Conservation (phyloP, 2,329 filamentous ascomycete species). For the Arthrinium phaeospermum region DNA sequence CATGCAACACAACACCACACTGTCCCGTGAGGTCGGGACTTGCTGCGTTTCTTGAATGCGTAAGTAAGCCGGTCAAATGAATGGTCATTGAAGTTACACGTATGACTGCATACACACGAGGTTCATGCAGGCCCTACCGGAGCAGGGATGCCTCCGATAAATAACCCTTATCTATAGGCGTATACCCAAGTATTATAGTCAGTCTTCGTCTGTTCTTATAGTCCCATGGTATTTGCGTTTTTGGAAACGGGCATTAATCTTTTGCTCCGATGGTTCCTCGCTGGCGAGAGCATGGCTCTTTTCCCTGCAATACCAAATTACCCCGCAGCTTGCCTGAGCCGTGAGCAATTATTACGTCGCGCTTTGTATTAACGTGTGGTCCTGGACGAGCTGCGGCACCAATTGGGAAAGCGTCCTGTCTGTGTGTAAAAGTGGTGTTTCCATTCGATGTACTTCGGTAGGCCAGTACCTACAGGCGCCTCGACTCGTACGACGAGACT, state of each 20-base stretch:
- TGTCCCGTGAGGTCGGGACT: slow-evolving; percentile 1
- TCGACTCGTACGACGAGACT: not conserved
- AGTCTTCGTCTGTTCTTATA: not conserved
- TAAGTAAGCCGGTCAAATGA: not conserved
- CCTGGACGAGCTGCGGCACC: not conserved
- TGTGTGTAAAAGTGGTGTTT: not conserved
- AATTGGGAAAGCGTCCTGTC: slow-evolving; percentile 4
- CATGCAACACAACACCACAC: not conserved
- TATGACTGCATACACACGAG: slow-evolving; percentile 4
- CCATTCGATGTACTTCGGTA: not conserved
- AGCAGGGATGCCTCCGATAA: not conserved
- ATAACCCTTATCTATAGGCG: not conserved
- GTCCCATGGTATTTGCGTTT: not conserved
- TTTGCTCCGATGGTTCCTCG: not conserved
- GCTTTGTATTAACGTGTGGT: not conserved
- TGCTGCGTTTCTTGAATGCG: not conserved
- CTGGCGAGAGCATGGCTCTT: not conserved
- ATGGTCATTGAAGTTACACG: slow-evolving; percentile 10
- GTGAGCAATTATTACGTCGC: not conserved
- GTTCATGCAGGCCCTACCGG: not conserved
- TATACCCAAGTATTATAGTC: not conserved
- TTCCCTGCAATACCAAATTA: not conserved
- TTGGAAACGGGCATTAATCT: not conserved
- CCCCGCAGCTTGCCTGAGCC: not conserved
- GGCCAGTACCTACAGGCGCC: not conserved